phyloP scores from a whole-genome alignment of 2,329 filamentous ascomycete genomes.

The Alternaria sp. region DNA sequence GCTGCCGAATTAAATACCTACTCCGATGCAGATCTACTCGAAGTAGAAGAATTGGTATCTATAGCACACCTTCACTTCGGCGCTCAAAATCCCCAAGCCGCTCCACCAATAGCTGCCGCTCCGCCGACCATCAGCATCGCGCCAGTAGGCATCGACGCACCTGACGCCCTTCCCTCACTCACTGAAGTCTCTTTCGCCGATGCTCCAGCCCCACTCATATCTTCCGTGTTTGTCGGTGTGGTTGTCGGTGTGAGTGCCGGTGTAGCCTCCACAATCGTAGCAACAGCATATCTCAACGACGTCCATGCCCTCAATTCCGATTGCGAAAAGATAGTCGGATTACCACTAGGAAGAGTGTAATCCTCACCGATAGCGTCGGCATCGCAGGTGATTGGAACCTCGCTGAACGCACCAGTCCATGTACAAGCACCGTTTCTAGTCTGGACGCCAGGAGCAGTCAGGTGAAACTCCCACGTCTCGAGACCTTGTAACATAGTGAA shows the following conservation, averaged over 20 bases:
- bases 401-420: conserved; percentile 13
- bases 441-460: neutral
- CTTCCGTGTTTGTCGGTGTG: neutral
- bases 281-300: conserved; percentile 4
- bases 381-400: conserved; percentile 14
- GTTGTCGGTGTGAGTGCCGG: too few relatives aligned
- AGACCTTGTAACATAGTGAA: conserved; percentile 13
- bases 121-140: conserved; percentile 1
- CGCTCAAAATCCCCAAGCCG: neutral
- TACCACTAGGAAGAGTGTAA: neutral
- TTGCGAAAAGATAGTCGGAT: neutral
- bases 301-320: neutral
- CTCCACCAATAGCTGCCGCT: conserved; percentile 7
- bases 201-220: neutral
- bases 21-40: too few relatives aligned
- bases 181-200: neutral
- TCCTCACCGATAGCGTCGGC: neutral
- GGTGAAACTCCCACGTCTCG: conserved; percentile 9
- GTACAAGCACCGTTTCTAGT: conserved; percentile 12
- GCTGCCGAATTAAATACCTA: accelerated
- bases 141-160: neutral
- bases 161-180: conserved; percentile 2
- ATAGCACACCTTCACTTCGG: too few relatives aligned
- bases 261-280: conserved; percentile 7
- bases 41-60: too few relatives aligned